Base-by-base conservation (phyloP, 2,329 filamentous ascomycete genomes). In the Teratosphaeria zuluensis region DNA sequence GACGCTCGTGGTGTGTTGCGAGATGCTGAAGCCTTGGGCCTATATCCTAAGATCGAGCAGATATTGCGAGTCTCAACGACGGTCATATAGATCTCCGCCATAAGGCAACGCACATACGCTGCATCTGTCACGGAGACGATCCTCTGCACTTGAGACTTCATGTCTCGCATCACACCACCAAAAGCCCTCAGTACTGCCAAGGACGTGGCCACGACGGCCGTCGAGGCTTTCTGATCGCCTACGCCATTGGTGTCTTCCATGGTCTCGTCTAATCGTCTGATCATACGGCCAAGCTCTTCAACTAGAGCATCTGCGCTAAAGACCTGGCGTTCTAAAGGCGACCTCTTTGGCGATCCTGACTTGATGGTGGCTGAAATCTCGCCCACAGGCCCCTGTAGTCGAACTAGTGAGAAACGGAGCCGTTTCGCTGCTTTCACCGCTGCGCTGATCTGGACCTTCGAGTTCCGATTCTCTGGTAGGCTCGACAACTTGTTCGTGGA, bases 31-130 rank as follows among this genome's bases (percentile, higher is more conserved):
- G 64, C 51, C 51, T 65, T 66, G 12, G 28, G 30, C 32, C 73
- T 74, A 56, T 76, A 73, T 31, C 79, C 78, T 55, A 85, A 74
- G 56, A 77, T 74, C 24, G 75, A 73, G 66, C 81, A 83, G 48
- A 82, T 80, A 67, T 85, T 85, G 55, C 81, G 80, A 60, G 84
- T 74, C 68, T 86, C 84, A 53, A 83, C 71, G 54, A 84, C 69
- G 61, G 81, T 81, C 54, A 80, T 79, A 64, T 83, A 84, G 38
- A 84, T 77, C 62, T 83, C 77, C 38, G 84, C 76, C 71, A 86
- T 77, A 51, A 84, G 74, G 16, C 79, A 82, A 30, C 83, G 80
- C 56, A 85, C 73, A 62, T 84, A 81, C 58, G 80, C 78, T 6
- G 79, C 75, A 63, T 85, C 82, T 3, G 78, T 78, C 54, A 80